Conservation (phyloP, 179 eudicot genomes). For the Beta corolliflora region DNA sequence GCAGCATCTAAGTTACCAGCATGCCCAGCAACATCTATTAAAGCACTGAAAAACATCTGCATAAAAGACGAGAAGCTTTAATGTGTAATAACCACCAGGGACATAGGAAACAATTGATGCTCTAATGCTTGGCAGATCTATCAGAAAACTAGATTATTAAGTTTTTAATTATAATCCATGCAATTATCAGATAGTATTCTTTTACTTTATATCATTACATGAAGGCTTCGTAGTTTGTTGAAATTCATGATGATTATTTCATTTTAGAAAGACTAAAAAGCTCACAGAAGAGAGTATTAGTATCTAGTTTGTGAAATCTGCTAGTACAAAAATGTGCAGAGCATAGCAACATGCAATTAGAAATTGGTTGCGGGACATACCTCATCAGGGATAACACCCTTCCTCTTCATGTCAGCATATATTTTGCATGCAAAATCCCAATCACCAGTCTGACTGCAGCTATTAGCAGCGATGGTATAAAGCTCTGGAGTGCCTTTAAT, state of each 20-base stretch:
- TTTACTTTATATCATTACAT: too few species aligned
- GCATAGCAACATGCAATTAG: not conserved
- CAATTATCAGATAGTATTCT: not conserved
- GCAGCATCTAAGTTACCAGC: slow-evolving; percentile 88
- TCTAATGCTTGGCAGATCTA: not conserved
- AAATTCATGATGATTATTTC: not conserved
- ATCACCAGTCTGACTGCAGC: slow-evolving; percentile 86
- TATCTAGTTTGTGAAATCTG: not conserved
- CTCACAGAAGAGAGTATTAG: too few species aligned
- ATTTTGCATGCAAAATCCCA: slow-evolving; percentile 93
- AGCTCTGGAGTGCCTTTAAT: slow-evolving; percentile 95
- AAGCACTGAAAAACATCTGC: slow-evolving; percentile 95
- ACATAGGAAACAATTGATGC: not conserved
- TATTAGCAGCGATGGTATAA: slow-evolving; percentile 89
- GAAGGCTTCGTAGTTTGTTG: too few species aligned
- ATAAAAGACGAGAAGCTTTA: slow-evolving; percentile 31
- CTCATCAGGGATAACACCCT: slow-evolving; percentile 90
- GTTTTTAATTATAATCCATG: not conserved
- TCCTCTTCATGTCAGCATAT: slow-evolving; percentile 77
- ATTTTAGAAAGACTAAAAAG: too few species aligned
- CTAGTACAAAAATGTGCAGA: not conserved
- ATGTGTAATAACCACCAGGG: slow-evolving; percentile 15
- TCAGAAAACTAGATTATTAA: not conserved
- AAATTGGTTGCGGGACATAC: slow-evolving; percentile 36
- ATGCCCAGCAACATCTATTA: slow-evolving; percentile 96